Evolutionary conservation across 495 filamentous ascomycete genomes (phyloP).

Genomic region (Penicillium antarcticum): DNA sequence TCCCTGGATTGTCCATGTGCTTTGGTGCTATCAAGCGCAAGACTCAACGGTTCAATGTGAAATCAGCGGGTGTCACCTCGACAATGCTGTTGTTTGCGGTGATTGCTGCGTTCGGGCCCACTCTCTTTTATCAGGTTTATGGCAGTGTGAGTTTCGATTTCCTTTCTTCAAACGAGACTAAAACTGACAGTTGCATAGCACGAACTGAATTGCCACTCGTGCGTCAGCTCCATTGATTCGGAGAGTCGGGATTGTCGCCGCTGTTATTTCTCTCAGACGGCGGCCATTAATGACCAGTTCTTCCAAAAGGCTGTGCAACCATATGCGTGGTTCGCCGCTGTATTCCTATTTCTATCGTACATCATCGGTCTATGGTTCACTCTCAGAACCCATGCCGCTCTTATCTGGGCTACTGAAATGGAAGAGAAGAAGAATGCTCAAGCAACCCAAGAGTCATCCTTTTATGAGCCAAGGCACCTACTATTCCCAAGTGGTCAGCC

Average conservation of each 20-base stretch:
- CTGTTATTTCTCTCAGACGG: slow-evolving; percentile 89
- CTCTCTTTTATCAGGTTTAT: slow-evolving; percentile 98
- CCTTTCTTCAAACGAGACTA: neutral
- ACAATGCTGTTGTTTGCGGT: slow-evolving; percentile 98
- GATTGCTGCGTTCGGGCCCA: slow-evolving; percentile 95
- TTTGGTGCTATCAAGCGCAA: slow-evolving; percentile 97
- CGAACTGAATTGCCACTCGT: slow-evolving; percentile 85
- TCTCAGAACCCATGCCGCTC: slow-evolving; percentile 88
- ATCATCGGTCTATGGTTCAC: slow-evolving; percentile 96
- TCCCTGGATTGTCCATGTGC: slow-evolving; percentile 98
- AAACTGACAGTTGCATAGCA: slow-evolving; percentile 55
- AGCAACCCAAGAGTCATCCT: slow-evolving; percentile 30
- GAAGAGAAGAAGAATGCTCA: slow-evolving; percentile 73
- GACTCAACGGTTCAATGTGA: slow-evolving; percentile 97
- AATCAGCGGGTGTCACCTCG: slow-evolving; percentile 93
- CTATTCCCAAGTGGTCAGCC: slow-evolving; percentile 29
- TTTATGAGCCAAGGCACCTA: slow-evolving; percentile 40
- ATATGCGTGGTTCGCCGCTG: slow-evolving; percentile 83
- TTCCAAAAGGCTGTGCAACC: slow-evolving; percentile 87
- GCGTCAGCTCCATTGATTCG: slow-evolving; percentile 47
- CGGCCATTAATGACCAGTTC: slow-evolving; percentile 82
- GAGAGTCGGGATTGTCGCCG: slow-evolving; percentile 72
- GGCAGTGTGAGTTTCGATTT: slow-evolving; percentile 65
- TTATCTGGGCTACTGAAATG: slow-evolving; percentile 88
- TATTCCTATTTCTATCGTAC: slow-evolving; percentile 88